Evolutionary conservation across 2,329 filamentous ascomycete genomes (phyloP).

Genomic region (Elsinoe perseae): DNA sequence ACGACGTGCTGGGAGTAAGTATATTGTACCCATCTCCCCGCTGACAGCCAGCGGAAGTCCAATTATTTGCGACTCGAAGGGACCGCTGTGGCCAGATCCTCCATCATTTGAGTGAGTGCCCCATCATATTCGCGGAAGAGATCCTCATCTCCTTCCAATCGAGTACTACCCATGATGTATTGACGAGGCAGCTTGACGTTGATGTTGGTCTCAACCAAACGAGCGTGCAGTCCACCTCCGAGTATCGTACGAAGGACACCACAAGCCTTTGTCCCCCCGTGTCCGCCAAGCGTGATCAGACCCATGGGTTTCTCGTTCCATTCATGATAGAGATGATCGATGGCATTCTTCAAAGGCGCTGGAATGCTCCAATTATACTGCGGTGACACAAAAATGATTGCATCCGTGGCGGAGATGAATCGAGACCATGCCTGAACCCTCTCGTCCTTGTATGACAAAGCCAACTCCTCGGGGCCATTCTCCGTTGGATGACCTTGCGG

Average conservation of each 20-base stretch:
- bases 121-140: background rate
- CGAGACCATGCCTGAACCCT: conserved; percentile 36
- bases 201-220: background rate
- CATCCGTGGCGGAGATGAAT: conserved; percentile 40
- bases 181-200: background rate
- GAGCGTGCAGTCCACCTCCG: background rate
- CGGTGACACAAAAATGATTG: conserved; percentile 44
- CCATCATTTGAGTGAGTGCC: background rate
- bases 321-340: conserved; percentile 54
- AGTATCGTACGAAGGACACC: conserved; percentile 7
- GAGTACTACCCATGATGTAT: background rate
- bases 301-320: conserved; percentile 49
- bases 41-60: no score
- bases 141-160: background rate
- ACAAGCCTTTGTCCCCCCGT: conserved; percentile 30
- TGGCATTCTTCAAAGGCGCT: conserved; percentile 52
- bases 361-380: conserved; percentile 53
- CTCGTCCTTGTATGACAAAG: background rate
- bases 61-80: no score
- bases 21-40: no score
- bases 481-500: background rate
- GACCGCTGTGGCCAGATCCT: background rate
- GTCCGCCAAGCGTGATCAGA: conserved; percentile 49
- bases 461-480: background rate
- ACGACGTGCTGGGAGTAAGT: no score